Evolutionary conservation across 2,329 filamentous ascomycete genomes (phyloP).

Genomic region (Cytospora chrysosperma): DNA sequence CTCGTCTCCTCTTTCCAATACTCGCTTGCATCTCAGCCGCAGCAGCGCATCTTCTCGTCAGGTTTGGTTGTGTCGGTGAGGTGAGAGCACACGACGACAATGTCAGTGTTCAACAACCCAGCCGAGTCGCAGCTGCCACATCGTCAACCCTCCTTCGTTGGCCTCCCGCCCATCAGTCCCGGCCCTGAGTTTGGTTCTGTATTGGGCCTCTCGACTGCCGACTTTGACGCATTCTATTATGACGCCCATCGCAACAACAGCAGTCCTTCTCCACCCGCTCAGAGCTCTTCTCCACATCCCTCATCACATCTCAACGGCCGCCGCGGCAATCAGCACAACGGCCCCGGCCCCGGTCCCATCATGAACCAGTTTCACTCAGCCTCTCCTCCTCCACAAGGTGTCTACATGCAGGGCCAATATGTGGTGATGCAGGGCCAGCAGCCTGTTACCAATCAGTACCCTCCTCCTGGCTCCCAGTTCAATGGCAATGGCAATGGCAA

Average conservation of each 20-base stretch:
- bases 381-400: slow-evolving; percentile 14
- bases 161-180: slow-evolving; percentile 55
- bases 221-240: slow-evolving; percentile 36
- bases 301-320: slow-evolving; percentile 26
- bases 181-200: slow-evolving; percentile 41
- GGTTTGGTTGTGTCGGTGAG: too few relatives aligned
- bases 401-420: slow-evolving; percentile 20
- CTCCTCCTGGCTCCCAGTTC: slow-evolving; percentile 12
- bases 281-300: slow-evolving; percentile 21
- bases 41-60: neutral
- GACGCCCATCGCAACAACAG: slow-evolving; percentile 1
- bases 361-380: slow-evolving; percentile 13
- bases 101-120: slow-evolving; percentile 13
- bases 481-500: slow-evolving; percentile 9
- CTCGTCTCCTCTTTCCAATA: neutral
- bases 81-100: slow-evolving; percentile 14
- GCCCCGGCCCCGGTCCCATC: neutral
- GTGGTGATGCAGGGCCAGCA: slow-evolving; percentile 17
- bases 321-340: slow-evolving; percentile 13
- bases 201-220: slow-evolving; percentile 46
- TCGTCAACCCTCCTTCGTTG: slow-evolving; percentile 52
- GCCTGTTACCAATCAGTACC: neutral
- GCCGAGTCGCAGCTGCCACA: slow-evolving; percentile 33
- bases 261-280: slow-evolving; percentile 22
- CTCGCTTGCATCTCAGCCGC: neutral